phyloP scores from a whole-genome alignment of 352 stramenopile genomes.

The Pythium oligandrum region DNA sequence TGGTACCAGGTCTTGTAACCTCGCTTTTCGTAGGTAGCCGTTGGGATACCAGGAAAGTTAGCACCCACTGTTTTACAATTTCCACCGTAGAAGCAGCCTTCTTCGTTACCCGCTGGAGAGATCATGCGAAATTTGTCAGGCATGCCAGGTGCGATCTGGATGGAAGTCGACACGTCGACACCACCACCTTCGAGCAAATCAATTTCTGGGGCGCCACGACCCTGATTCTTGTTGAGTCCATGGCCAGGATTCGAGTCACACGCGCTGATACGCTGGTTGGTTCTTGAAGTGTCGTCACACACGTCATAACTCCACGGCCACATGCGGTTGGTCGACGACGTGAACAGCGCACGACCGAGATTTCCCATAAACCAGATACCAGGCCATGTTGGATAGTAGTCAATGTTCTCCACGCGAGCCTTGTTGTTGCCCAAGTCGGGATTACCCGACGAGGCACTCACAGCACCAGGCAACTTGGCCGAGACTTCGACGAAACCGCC shows the following conservation, averaged over 20 bases:
- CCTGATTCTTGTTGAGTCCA: conserved; percentile 80
- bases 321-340: conserved; percentile 87
- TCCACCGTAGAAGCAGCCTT: conserved; percentile 33
- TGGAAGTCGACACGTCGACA: conserved; percentile 73
- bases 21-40: conserved; percentile 28
- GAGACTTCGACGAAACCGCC: conserved; percentile 91
- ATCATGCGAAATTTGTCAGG: conserved; percentile 48
- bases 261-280: conserved; percentile 56
- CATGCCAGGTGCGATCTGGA: conserved; percentile 82
- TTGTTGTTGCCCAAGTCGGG: conserved; percentile 42
- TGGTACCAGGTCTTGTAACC: conserved; percentile 48
- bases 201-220: conserved; percentile 91
- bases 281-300: conserved; percentile 49
- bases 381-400: conserved; percentile 87
- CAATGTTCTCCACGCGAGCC: conserved; percentile 23
- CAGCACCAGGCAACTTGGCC: conserved; percentile 84
- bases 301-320: conserved; percentile 94
- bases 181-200: conserved; percentile 90
- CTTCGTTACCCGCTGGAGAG: conserved; percentile 13
- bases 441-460: conserved; percentile 33
- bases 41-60: conserved; percentile 45
- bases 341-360: conserved; percentile 92
- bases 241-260: conserved; percentile 89
- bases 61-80: conserved; percentile 36
- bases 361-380: conserved; percentile 96